Percentiles rank a stretch among this genome's conserved stretches.
phyloP scores from a whole-genome alignment of 345 rosid species.

The Eucalyptus marginata region DNA sequence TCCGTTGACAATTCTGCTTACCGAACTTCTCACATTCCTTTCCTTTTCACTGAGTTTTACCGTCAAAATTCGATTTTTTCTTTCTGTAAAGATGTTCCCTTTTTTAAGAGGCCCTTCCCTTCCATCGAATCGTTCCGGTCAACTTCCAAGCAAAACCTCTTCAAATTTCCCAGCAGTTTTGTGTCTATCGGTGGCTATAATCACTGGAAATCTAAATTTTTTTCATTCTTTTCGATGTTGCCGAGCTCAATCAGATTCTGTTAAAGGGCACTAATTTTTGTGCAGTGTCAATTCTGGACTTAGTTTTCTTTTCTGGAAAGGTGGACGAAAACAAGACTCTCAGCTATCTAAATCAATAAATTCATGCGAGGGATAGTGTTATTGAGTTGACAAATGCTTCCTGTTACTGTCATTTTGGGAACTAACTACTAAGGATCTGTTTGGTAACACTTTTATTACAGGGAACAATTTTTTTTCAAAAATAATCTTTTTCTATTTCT shows the following conservation, averaged over 20 bases:
- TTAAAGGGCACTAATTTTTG: not conserved
- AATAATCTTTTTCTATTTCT: no score
- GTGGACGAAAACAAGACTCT: no score
- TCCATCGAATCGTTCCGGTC: slow-evolving; percentile 3
- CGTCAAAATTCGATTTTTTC: not conserved
- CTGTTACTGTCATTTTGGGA: no score
- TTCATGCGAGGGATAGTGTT: no score
- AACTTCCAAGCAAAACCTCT: slow-evolving; percentile 30
- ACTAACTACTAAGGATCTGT: no score
- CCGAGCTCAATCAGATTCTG: not conserved
- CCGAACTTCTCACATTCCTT: slow-evolving; percentile 61
- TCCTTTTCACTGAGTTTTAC: not conserved
- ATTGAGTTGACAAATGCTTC: no score
- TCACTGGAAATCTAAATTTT: not conserved
- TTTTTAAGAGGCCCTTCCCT: slow-evolving; percentile 25
- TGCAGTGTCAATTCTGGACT: not conserved
- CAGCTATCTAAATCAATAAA: no score
- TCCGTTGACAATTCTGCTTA: slow-evolving; percentile 66
- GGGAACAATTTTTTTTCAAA: no score
- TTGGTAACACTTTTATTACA: no score
- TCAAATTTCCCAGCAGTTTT: slow-evolving; percentile 3
- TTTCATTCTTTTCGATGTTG: not conserved
- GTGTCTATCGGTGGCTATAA: slow-evolving; percentile 20
- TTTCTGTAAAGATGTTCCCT: no score
- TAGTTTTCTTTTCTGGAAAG: no score